These are phyloP conservation scores for Aaosphaeria arxii DNA, from an alignment of 2,329 filamentous ascomycete genomes.

Conservation along the genomic window DNA sequence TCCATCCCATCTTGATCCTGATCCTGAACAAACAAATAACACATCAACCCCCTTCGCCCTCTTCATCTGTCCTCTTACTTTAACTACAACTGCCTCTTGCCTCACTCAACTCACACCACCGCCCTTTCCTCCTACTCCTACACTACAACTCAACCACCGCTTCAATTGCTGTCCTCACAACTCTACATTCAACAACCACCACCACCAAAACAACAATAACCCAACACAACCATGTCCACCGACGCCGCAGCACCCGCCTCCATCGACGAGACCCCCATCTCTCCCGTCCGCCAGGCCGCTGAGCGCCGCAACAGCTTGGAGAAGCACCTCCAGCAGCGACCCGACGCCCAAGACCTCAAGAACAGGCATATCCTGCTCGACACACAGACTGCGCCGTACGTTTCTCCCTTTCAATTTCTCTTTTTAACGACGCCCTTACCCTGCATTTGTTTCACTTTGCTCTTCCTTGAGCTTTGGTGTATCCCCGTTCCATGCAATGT, in stretches of 20 bases:
- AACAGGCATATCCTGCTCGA: slow-evolving; percentile 66
- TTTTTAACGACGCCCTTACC: background rate
- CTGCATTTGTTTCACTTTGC: background rate
- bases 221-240: slow-evolving; percentile 22
- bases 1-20: too few species aligned
- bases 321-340: slow-evolving; percentile 48
- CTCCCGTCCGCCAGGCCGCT: slow-evolving; percentile 44
- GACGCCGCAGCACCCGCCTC: slow-evolving; percentile 12
- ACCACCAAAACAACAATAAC: too few species aligned
- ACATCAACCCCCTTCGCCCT: too few species aligned
- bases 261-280: slow-evolving; percentile 41
- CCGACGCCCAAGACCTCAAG: slow-evolving; percentile 61
- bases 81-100: too few species aligned
- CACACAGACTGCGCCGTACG: slow-evolving; percentile 65
- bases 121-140: too few species aligned
- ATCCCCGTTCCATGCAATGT: background rate
- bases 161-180: too few species aligned
- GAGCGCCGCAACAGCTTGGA: slow-evolving; percentile 58
- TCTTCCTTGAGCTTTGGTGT: background rate
- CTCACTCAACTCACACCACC: too few species aligned
- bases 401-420: slow-evolving; percentile 3
- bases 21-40: too few species aligned
- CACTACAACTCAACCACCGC: too few species aligned
- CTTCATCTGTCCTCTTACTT: too few species aligned
- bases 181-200: too few species aligned